Base-by-base conservation (phyloP, 1,139 yeast species). In the Nadsonia starkeyi-henricii region DNA sequence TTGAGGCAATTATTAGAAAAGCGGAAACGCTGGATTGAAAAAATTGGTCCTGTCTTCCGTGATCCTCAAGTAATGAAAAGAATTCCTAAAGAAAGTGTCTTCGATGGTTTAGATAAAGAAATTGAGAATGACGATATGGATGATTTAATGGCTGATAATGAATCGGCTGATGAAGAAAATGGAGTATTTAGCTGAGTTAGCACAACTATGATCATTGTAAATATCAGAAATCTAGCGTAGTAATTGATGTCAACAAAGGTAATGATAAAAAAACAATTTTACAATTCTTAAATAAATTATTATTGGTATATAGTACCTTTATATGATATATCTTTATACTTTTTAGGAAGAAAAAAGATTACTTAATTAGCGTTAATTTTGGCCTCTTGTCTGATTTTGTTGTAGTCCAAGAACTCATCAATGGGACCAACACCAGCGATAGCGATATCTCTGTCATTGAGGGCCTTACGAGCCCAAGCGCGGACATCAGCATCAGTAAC, bases 361-460 rank as follows among this genome's bases (percentile, higher is more conserved):
- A 23, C 9, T 23, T 23, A 23, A 23, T 5, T 9, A 5, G 28
- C 28, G 9, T 23, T 23, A 23, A 23, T 9, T 23, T 9, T 23
- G 9, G 28, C 28, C 9, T 23, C 28, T 23, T 23, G 28, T 23
- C 28, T 60, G 53, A 81, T 72, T 51, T 79, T 75, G 52, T 64
- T 58, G 64, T 78, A 80, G 45, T 79, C 72, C 45, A 85, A 81
- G 56, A 82, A 71, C 18, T 78, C 71, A 54, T 71, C 71, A 45
- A 83, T 79, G 56, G 86, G 81, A 43, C 99, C 99, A 45, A 89
- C 70, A 5, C 95, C 96, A 20, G 95, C 94, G 53, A 91, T 69
- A 23, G 96, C 94, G 47, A 91, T 72, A 33, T 94, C 95, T 62
- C 79, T 84, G 58, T 78, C 78, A 62, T 78, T 77, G 52, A 91